Conservation (phyloP, 169 alveolate genomes). For the Plasmodium fragile region DNA sequence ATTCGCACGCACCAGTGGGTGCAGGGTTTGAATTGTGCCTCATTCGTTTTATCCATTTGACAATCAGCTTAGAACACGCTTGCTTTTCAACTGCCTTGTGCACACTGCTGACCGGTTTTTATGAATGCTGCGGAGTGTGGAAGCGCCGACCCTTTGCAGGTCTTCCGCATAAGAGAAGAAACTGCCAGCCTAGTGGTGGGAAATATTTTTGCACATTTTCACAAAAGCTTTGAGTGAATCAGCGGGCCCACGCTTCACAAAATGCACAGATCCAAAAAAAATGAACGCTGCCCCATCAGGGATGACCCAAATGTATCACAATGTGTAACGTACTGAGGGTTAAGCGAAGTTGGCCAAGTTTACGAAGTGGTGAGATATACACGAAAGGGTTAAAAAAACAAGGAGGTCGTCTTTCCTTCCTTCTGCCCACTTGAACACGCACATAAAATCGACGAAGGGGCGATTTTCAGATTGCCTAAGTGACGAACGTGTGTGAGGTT, state of each 20-base stretch:
- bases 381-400: neutral
- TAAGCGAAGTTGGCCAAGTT: neutral
- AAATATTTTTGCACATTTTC: neutral
- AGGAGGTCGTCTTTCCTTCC: neutral
- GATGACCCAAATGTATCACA: neutral
- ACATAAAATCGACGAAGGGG: neutral
- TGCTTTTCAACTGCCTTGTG: neutral
- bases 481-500: neutral
- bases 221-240: neutral
- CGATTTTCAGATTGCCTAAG: neutral
- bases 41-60: neutral
- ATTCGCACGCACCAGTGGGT: neutral
- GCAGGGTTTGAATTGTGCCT: neutral
- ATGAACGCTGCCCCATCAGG: neutral
- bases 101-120: neutral
- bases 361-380: neutral
- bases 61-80: neutral
- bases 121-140: neutral
- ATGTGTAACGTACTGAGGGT: neutral
- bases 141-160: neutral
- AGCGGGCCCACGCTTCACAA: neutral
- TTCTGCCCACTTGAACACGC: neutral
- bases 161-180: neutral
- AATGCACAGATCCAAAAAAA: neutral
- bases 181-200: neutral